Conservation (phyloP, 495 filamentous ascomycete genomes). For the Neurospora tetraspora region DNA sequence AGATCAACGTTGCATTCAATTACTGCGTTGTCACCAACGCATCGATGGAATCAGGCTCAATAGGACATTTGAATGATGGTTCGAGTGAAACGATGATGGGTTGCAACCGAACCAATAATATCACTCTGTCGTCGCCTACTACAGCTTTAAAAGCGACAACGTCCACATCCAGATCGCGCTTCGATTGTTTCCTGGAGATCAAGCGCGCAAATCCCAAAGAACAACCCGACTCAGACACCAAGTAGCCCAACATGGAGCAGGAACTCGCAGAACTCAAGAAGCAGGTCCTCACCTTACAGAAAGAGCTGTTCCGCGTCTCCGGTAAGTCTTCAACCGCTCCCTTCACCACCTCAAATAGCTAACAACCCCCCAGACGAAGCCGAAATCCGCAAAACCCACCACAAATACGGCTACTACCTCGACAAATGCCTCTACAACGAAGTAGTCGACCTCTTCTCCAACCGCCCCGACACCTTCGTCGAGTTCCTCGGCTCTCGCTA, state of each 20-base stretch:
- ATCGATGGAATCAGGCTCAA: not conserved
- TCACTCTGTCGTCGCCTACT: not conserved
- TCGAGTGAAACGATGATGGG: not conserved
- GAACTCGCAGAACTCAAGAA: conserved; percentile 35
- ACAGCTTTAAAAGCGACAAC: not conserved
- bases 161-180: not conserved
- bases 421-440: conserved; percentile 50
- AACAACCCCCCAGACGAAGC: conserved; percentile 28
- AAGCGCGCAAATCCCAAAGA: not conserved
- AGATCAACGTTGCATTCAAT: not conserved
- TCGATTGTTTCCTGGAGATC: not conserved
- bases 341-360: not conserved
- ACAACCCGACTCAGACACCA: not conserved
- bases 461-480: conserved; percentile 45
- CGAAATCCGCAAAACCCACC: conserved; percentile 44
- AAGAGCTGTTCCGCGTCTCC: conserved; percentile 25
- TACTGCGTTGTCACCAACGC: not conserved
- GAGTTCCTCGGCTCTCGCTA: conserved; percentile 47
- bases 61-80: not conserved
- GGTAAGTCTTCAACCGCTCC: conserved; percentile 11
- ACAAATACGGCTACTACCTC: conserved; percentile 50
- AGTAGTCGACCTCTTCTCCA: conserved; percentile 40
- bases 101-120: not conserved
- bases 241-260: conserved; percentile 16
- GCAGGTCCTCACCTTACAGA: conserved; percentile 26